phyloP scores from a whole-genome alignment of 495 filamentous ascomycete genomes.

The Xylaria venustula region DNA sequence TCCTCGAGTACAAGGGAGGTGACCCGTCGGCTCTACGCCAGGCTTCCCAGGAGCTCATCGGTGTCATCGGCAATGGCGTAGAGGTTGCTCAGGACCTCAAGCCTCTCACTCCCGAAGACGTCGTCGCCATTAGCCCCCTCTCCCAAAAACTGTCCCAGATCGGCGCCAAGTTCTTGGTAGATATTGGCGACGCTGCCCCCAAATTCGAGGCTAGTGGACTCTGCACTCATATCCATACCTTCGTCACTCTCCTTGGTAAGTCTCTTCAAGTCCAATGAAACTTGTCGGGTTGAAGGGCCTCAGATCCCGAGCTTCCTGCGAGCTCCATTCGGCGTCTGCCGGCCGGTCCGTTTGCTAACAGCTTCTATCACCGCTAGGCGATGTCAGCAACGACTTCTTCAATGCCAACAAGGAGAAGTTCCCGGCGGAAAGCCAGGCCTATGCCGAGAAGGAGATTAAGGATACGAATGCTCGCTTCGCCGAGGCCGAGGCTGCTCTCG shows the following conservation, averaged over 20 bases:
- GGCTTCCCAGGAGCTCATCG: background rate
- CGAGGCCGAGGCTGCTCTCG: background rate
- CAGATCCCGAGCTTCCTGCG: background rate
- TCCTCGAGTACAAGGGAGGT: background rate
- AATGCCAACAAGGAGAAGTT: constrained; percentile 4
- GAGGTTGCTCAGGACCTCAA: background rate
- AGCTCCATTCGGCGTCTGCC: background rate
- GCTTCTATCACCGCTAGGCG: background rate
- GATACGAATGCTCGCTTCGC: background rate
- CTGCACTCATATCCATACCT: background rate
- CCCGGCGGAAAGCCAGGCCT: background rate
- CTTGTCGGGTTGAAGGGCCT: background rate
- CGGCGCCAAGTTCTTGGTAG: background rate
- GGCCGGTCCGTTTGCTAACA: background rate
- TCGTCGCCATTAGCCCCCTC: background rate
- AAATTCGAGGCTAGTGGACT: background rate
- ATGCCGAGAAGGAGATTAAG: background rate
- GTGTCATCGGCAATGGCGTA: background rate
- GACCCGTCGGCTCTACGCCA: background rate
- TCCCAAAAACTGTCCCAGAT: background rate
- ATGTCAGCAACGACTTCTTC: constrained; percentile 7
- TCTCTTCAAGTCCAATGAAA: background rate
- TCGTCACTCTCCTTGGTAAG: constrained; percentile 1
- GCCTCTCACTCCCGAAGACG: background rate
- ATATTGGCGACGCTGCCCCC: background rate